These are phyloP conservation scores for Actinomucor elegans DNA, from an alignment of 371 early-diverging fungal genomes.

Conservation along the genomic window DNA sequence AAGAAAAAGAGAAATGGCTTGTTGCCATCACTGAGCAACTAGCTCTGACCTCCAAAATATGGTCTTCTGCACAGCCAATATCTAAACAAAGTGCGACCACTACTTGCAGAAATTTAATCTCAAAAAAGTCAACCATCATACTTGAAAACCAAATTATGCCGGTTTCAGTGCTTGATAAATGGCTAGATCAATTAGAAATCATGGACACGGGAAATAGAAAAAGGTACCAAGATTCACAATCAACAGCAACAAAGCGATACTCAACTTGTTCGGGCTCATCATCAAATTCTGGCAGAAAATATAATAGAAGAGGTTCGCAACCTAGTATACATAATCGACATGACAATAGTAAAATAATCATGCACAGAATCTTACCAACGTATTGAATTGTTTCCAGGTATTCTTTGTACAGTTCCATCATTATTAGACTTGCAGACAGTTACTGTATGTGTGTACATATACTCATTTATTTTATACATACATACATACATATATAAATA, in stretches of 20 bases:
- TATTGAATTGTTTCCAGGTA: no score
- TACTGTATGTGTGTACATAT: no score
- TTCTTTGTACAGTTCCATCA: no score
- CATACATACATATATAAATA: no score
- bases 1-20: constrained; percentile 10
- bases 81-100: neutral
- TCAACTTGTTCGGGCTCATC: neutral
- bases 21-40: constrained; percentile 2
- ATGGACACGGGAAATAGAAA: neutral
- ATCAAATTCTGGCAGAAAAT: neutral
- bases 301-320: neutral
- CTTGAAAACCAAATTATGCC: neutral
- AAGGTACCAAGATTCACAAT: neutral
- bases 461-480: no score
- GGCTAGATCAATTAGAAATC: neutral
- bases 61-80: neutral
- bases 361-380: no score
- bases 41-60: neutral
- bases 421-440: no score
- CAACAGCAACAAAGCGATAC: no score
- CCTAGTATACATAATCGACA: no score
- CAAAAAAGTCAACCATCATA: neutral
- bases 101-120: neutral
- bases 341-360: no score
- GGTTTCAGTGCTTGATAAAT: constrained; percentile 11